Conservation (phyloP, 179 eudicot genomes). For the Actinidia arguta region DNA sequence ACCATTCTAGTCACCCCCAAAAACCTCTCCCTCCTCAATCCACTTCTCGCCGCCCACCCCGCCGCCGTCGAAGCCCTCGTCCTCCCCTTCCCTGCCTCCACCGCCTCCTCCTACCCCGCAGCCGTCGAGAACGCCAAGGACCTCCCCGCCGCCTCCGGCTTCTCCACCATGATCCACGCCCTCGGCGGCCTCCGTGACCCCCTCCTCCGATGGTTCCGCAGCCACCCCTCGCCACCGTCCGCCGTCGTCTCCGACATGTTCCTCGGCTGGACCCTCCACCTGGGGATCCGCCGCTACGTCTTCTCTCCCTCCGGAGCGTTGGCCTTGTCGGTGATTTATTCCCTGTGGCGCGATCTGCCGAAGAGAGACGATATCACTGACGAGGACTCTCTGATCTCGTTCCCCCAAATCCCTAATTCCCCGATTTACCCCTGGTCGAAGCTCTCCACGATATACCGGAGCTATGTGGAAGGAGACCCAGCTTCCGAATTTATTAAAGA, state of each 20-base stretch:
- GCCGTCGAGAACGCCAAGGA: neutral
- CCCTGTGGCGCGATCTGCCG: slow-evolving; percentile 38
- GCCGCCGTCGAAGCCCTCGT: slow-evolving; percentile 35
- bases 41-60: slow-evolving; percentile 27
- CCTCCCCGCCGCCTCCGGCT: neutral
- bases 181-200: slow-evolving; percentile 40
- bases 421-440: slow-evolving; percentile 31
- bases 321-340: slow-evolving; percentile 28
- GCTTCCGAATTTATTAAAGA: slow-evolving; percentile 38
- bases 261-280: slow-evolving; percentile 60
- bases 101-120: neutral
- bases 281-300: slow-evolving; percentile 45
- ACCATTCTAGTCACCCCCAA: slow-evolving; percentile 54
- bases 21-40: slow-evolving; percentile 37
- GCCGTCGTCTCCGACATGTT: slow-evolving; percentile 77
- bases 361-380: neutral
- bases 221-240: slow-evolving; percentile 68
- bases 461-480: slow-evolving; percentile 36
- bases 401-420: slow-evolving; percentile 24
- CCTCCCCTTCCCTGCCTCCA: slow-evolving; percentile 39
- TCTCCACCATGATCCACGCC: neutral
- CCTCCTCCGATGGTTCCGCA: slow-evolving; percentile 55
- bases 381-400: neutral
- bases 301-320: slow-evolving; percentile 60
- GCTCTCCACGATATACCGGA: slow-evolving; percentile 33